Conservation (phyloP, 202 grass and related monocot species). For the Panicum hallii region DNA sequence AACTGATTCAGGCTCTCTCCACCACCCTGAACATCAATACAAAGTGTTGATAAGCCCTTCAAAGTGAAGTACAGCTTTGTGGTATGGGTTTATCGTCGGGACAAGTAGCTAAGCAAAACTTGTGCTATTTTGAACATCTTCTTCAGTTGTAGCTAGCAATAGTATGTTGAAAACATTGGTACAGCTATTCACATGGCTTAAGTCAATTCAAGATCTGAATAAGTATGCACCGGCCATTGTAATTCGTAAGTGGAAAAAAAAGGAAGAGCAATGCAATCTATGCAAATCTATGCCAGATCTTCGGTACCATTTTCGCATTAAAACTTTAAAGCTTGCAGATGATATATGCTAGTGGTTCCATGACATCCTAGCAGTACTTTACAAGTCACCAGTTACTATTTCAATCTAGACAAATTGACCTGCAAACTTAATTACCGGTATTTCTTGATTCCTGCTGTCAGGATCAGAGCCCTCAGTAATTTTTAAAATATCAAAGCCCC, state of each 20-base stretch:
- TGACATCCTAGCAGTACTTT: neutral
- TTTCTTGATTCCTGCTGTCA: constrained; percentile 58
- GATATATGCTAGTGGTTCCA: neutral
- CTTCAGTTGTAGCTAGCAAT: neutral
- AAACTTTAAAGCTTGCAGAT: too few species aligned
- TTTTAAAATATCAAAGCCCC: constrained; percentile 45
- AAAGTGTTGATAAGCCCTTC: neutral
- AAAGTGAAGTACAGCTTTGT: neutral
- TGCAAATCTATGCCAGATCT: too few species aligned
- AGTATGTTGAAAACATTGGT: neutral
- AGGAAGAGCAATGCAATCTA: too few species aligned
- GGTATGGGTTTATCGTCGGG: neutral
- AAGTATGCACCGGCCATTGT: neutral
- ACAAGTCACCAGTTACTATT: neutral
- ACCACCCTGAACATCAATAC: constrained; percentile 62
- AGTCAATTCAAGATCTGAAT: neutral
- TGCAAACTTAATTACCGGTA: constrained; percentile 46
- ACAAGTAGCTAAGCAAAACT: neutral
- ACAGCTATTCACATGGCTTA: neutral
- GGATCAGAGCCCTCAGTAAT: constrained; percentile 40
- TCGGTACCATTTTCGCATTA: too few species aligned
- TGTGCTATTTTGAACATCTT: neutral
- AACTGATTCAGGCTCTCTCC: constrained; percentile 77
- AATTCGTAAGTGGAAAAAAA: too few species aligned
- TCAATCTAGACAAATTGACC: neutral